These are phyloP conservation scores for Cicer yamashitae DNA, from an alignment of 306 rosid genomes.

Conservation along the genomic window DNA sequence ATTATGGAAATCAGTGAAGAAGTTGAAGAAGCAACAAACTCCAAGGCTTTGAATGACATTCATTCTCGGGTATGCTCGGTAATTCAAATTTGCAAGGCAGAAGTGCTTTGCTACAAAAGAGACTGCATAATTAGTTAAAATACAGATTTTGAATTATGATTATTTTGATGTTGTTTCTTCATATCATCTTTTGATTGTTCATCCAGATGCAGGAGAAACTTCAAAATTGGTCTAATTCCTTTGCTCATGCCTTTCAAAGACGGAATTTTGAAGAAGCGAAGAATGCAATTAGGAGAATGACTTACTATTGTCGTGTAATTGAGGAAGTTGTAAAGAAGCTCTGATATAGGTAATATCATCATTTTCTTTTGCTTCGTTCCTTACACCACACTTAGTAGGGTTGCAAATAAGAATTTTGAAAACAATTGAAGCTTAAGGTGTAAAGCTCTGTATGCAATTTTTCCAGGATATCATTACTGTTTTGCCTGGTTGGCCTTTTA, in stretches of 20 bases:
- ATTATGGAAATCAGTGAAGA: slow-evolving; percentile 94
- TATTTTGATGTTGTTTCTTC: slow-evolving; percentile 15
- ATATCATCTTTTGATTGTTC: slow-evolving; percentile 36
- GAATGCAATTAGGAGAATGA: slow-evolving; percentile 71
- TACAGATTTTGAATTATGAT: slow-evolving; percentile 32
- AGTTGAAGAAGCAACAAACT: slow-evolving; percentile 81
- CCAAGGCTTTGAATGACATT: slow-evolving; percentile 67
- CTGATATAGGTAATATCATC: slow-evolving; percentile 53
- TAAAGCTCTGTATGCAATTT: slow-evolving; percentile 19
- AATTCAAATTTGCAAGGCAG: slow-evolving; percentile 32
- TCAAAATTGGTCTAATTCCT: slow-evolving; percentile 65
- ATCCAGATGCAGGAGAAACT: slow-evolving; percentile 84
- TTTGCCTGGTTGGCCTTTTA: slow-evolving; percentile 1
- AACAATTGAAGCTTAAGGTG: slow-evolving; percentile 25
- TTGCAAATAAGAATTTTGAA: slow-evolving; percentile 30
- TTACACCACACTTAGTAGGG: slow-evolving; percentile 22
- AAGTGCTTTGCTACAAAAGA: slow-evolving; percentile 34
- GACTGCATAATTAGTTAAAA: slow-evolving; percentile 14
- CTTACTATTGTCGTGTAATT: slow-evolving; percentile 77
- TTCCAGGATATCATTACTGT: slow-evolving; percentile 36
- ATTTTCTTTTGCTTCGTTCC: slow-evolving; percentile 23
- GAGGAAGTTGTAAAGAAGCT: slow-evolving; percentile 79
- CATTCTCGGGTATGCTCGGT: slow-evolving; percentile 63
- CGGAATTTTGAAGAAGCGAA: slow-evolving; percentile 69
- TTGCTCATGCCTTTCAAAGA: slow-evolving; percentile 60